Base-by-base conservation (phyloP, 371 early-diverging fungal species). In the Mucor ambiguus region DNA sequence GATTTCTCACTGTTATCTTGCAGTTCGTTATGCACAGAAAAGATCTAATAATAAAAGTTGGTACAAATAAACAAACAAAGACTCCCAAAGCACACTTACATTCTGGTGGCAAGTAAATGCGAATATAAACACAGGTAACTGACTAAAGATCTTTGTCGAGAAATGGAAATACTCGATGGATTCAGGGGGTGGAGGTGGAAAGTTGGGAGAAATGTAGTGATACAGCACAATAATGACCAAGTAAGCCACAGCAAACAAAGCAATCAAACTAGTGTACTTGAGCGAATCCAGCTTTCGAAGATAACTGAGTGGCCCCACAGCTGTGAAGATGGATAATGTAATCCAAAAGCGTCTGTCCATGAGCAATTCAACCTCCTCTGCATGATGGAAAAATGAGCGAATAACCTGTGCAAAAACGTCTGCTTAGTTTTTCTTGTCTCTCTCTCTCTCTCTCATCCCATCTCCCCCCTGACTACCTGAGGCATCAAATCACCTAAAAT, bases 61-160 rank as follows among this genome's bases (percentile, higher is more conserved):
- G n/a, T 30, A 43, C 37, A 4, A 30, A 30, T 11, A 55, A 41
- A 41, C 41, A 41, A 41, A 41, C 6, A 41, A 41, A 41, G 5
- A 41, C 3, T 1, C 37, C 14, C 37, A 14, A 14, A 14, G 2
- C 22, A 24, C 16, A 65, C 84, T 79, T 79, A 93, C 92, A 80
- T 98, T 98, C 76, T 96, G 96, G 72, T 97, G 99, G 73, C 99
- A 90, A n/a, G 90, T 90, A 73, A 99, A 99, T n/a, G 96, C 95
- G 87, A 99, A 99, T 26, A 99, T 95, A 86, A 99, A 99, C 48
- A 99, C 94, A 3, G 99, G 99, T 28, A 99, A 75, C 4, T 89
- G 89, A 24, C 85, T 86, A 60, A 99, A 89, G 74, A 98, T 94
- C 14, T 82, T 75, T 12, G 79, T 75, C 5, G 85, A 70, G 20